Evolutionary conservation across 176 grass and related monocot species (phyloP).

Genomic region (Raddia guianensis): DNA sequence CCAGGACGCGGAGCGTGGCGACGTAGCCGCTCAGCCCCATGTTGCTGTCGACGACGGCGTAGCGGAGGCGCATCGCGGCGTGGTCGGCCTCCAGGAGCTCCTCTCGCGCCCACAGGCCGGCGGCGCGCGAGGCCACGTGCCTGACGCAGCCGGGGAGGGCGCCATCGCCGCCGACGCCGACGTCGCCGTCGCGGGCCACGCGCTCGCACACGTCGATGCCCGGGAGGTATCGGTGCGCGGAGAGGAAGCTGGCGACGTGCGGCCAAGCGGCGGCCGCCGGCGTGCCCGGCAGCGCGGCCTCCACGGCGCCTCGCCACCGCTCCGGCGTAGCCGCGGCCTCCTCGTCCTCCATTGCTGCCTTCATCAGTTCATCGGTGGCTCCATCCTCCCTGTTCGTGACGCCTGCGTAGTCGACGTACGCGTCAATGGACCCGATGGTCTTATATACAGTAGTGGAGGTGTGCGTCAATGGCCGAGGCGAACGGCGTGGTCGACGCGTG

Average conservation of each 20-base stretch:
- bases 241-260: slow-evolving; percentile 58
- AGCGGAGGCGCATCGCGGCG: slow-evolving; percentile 41
- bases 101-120: slow-evolving; percentile 51
- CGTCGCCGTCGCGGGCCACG: neutral
- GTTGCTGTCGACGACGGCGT: slow-evolving; percentile 53
- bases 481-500: neutral
- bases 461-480: too few relatives aligned
- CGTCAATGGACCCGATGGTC: too few relatives aligned
- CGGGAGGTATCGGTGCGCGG: slow-evolving; percentile 51
- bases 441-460: too few relatives aligned
- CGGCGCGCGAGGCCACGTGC: slow-evolving; percentile 30
- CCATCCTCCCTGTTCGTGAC: too few relatives aligned
- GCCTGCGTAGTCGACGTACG: too few relatives aligned
- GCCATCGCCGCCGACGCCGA: neutral
- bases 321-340: neutral
- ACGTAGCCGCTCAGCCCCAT: slow-evolving; percentile 58
- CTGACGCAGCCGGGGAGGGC: slow-evolving; percentile 41
- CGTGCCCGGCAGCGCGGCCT: slow-evolving; percentile 34
- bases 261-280: slow-evolving; percentile 48
- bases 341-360: slow-evolving; percentile 26
- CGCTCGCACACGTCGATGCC: slow-evolving; percentile 53
- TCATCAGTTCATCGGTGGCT: too few relatives aligned
- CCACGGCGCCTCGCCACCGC: slow-evolving; percentile 55
- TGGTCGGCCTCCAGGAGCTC: slow-evolving; percentile 51
- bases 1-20: slow-evolving; percentile 46